Base-by-base conservation (phyloP, 2,329 filamentous ascomycete species). In the Aspergillus phoenicis region DNA sequence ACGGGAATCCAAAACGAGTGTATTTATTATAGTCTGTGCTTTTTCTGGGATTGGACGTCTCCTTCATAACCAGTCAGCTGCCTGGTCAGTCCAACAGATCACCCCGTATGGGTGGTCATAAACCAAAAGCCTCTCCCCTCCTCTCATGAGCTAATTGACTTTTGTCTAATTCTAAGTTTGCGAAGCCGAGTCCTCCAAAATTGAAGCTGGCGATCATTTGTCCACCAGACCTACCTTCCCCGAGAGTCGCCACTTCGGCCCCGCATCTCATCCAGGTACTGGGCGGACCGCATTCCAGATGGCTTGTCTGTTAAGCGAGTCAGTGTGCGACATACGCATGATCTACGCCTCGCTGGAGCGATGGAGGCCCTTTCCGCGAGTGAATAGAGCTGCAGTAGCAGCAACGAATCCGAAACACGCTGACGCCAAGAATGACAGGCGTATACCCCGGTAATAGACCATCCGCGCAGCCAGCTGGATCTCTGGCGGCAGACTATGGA, bases 371-470 rank as follows among this genome's bases (percentile, higher is more conserved):
- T 73, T 74, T 6, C 76, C 78, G 33, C 71, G 75, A 6, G 79
- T 78, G 63, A 84, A 82, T 3, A 84, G 68, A 2, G 82, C 78
- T 4, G 82, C 78, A 28, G 82, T 59, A 1, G 83, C 77, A 0
- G 83, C 84, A 2, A 86, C 64, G 0, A 75, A 71, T 3, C 83
- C 84, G 17, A 86, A 79, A 0, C 68, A 75, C 0, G 85, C 85
- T 1, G 84, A 87, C 0, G 82, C 81, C 0, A 80, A 77, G 69
- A 88, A 88, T 0, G 84, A 83, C 57, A 84, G 82, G 36, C 77
- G 77, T 8, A 89, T 79, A 0, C 85, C 85, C 13, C 84, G 80
- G 57, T 87, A 88, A 65, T 88, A 89, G 0, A 88, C 84, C 13
- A 83, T 70, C 3, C 85, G 79, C 2, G 83, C 86, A 26, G 81